phyloP scores from a whole-genome alignment of 306 rosid genomes.

The Cicer pinnatifidum region DNA sequence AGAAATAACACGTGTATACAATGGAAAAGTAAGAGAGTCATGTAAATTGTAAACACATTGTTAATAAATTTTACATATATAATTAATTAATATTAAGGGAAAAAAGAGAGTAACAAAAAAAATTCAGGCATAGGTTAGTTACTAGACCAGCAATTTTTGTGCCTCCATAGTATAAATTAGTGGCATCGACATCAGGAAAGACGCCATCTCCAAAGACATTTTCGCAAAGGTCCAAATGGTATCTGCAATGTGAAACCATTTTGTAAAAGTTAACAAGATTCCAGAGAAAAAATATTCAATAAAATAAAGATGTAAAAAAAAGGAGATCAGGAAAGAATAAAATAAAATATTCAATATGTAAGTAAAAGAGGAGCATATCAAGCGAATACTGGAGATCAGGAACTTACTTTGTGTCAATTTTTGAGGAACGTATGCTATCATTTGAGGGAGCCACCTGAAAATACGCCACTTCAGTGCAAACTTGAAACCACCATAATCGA shows the following conservation, averaged over 20 bases:
- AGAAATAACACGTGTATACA: neutral
- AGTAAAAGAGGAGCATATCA: constrained; percentile 14
- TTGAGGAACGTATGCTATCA: constrained; percentile 87
- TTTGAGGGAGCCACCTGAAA: constrained; percentile 95
- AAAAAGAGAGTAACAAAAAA: constrained; percentile 10
- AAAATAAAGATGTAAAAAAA: neutral
- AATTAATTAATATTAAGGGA: neutral
- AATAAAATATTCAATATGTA: no score
- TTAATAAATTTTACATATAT: constrained; percentile 15
- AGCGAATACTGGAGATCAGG: constrained; percentile 25
- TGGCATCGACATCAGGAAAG: constrained; percentile 79
- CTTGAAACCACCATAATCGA: constrained; percentile 99
- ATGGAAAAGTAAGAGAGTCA: constrained; percentile 1
- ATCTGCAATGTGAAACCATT: constrained; percentile 56
- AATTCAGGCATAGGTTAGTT: constrained; percentile 25
- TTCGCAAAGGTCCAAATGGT: constrained; percentile 95
- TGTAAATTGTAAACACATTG: constrained; percentile 11
- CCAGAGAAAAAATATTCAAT: constrained; percentile 8
- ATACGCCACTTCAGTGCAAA: constrained; percentile 93
- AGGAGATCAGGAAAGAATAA: neutral
- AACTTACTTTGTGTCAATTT: constrained; percentile 71
- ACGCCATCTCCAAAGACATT: constrained; percentile 87
- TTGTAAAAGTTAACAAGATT: constrained; percentile 21
- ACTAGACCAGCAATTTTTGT: constrained; percentile 74
- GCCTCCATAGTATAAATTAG: constrained; percentile 90